Conservation (phyloP, 495 filamentous ascomycete genomes). For the Daldinia decipiens region DNA sequence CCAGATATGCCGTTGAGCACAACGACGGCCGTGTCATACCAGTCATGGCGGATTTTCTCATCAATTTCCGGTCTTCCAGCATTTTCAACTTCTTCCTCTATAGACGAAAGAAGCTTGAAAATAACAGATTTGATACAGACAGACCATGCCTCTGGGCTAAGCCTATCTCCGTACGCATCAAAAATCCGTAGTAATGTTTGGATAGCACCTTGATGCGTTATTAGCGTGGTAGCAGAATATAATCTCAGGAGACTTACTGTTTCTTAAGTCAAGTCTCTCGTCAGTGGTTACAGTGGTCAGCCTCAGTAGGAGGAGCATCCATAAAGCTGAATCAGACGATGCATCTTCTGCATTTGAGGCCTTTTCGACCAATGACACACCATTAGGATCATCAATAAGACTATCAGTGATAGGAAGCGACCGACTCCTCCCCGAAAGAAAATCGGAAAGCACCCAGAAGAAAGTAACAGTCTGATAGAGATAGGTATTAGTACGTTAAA, state of each 20-base stretch:
- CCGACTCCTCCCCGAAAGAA: constrained; percentile 66
- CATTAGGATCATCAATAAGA: constrained; percentile 62
- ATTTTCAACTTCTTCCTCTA: constrained; percentile 58
- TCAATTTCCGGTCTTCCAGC: constrained; percentile 40
- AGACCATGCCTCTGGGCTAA: constrained; percentile 82
- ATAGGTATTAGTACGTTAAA: constrained; percentile 38
- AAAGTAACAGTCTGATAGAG: constrained; percentile 78
- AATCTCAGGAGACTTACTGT: constrained; percentile 64
- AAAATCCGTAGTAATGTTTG: constrained; percentile 93
- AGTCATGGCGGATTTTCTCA: constrained; percentile 62
- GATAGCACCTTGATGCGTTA: constrained; percentile 65
- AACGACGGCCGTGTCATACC: constrained; percentile 81
- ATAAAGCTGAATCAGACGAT: constrained; percentile 72
- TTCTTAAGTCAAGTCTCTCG: constrained; percentile 83
- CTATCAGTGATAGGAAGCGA: constrained; percentile 59
- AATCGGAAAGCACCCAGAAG: constrained; percentile 95
- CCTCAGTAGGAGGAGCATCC: constrained; percentile 84
- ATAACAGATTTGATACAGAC: constrained; percentile 83
- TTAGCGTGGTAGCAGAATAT: constrained; percentile 30
- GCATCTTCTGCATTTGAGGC: constrained; percentile 60
- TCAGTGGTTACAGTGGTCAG: constrained; percentile 82
- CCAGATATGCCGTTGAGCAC: constrained; percentile 75
- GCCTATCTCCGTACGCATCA: constrained; percentile 84
- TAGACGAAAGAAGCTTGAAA: constrained; percentile 73
- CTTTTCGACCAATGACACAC: constrained; percentile 59